phyloP scores from a whole-genome alignment of 352 stramenopile genomes.

The Globisporangium iwayamae region DNA sequence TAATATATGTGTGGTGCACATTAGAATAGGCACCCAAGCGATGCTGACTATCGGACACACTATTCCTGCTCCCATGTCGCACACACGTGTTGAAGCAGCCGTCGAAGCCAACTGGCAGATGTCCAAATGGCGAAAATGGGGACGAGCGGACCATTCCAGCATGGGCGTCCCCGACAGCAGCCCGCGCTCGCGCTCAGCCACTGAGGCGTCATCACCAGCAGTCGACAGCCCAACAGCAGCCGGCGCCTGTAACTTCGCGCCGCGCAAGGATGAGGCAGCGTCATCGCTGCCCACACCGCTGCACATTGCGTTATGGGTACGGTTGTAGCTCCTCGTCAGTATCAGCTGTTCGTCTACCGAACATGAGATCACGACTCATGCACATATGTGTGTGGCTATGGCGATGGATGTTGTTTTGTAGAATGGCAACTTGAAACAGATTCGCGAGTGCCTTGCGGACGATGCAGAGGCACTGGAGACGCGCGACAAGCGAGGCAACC shows the following conservation, averaged over 20 bases:
- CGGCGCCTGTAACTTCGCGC: not conserved
- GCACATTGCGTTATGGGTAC: conserved; percentile 61
- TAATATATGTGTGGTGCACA: not conserved
- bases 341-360: conserved; percentile 3
- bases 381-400: not conserved
- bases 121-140: not conserved
- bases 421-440: conserved; percentile 62
- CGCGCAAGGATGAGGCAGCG: not conserved
- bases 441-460: conserved; percentile 28
- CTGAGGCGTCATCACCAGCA: not conserved
- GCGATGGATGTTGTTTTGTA: conserved; percentile 13
- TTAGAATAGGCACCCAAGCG: not conserved
- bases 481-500: conserved; percentile 52
- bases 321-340: not conserved
- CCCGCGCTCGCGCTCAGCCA: too few relatives aligned
- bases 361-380: not conserved
- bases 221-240: not conserved
- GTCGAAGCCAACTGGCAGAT: conserved; percentile 11
- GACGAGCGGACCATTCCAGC: not conserved
- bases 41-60: too few relatives aligned
- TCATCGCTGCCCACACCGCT: conserved; percentile 28
- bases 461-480: conserved; percentile 39
- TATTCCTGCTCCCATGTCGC: not conserved
- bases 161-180: conserved; percentile 10
- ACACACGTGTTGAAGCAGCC: conserved; percentile 1